These are phyloP conservation scores for Cairneyella variabilis DNA, from an alignment of 495 filamentous ascomycete genomes.

Conservation along the genomic window DNA sequence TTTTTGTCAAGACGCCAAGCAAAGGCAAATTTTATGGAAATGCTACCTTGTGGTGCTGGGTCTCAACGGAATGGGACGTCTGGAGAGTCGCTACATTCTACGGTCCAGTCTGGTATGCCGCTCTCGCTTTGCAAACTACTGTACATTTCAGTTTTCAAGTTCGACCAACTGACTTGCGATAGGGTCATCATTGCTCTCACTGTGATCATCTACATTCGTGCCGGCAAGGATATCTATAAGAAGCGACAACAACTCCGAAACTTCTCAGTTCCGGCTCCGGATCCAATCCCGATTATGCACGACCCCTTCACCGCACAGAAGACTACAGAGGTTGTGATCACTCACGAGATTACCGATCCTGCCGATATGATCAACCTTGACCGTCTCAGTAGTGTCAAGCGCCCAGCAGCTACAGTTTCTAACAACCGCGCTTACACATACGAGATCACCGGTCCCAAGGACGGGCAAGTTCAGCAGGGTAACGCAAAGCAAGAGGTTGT, in stretches of 20 bases:
- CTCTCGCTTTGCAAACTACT: not conserved
- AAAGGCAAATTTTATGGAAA: slow-evolving; percentile 66
- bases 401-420: not conserved
- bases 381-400: not conserved
- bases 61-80: slow-evolving; percentile 61
- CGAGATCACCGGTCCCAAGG: not conserved
- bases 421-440: not conserved
- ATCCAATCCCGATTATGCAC: slow-evolving; percentile 38
- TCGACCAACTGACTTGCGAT: too few species aligned
- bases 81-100: slow-evolving; percentile 78
- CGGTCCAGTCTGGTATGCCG: slow-evolving; percentile 68
- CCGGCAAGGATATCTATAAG: slow-evolving; percentile 65
- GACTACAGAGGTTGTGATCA: slow-evolving; percentile 53
- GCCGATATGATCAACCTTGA: not conserved
- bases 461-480: not conserved
- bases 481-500: not conserved
- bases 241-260: slow-evolving; percentile 45
- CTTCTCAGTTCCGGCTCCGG: slow-evolving; percentile 36
- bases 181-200: too few species aligned
- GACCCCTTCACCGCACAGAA: slow-evolving; percentile 50
- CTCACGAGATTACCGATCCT: slow-evolving; percentile 29
- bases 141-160: too few species aligned
- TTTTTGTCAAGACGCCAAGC: slow-evolving; percentile 52
- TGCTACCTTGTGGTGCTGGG: slow-evolving; percentile 85
- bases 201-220: slow-evolving; percentile 67